A percentile compares a stretch with the other conserved stretches of the same genome.
Conservation (phyloP, 208 protist genomes). For the Acanthamoeba lenticulata region DNA sequence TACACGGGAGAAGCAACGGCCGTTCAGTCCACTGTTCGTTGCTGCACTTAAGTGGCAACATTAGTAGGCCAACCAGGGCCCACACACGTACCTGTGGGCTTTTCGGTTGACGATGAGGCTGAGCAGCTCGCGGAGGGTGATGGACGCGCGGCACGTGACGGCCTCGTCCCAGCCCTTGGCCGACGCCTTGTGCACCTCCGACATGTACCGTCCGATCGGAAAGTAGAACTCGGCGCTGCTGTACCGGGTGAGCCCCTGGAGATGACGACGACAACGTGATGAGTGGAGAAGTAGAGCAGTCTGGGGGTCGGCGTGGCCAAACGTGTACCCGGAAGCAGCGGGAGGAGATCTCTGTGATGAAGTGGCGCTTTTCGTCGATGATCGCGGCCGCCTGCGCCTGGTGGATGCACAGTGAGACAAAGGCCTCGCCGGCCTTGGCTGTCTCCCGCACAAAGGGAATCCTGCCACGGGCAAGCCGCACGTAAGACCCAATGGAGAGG, state of each 20-base stretch:
- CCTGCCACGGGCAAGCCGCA: neutral
- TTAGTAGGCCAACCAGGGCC: neutral
- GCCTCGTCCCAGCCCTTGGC: neutral
- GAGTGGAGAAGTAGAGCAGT: too few relatives aligned
- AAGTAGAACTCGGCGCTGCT: conserved; percentile 46
- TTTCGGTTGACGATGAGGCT: neutral
- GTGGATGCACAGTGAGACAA: conserved; percentile 63
- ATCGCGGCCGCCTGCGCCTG: conserved; percentile 31
- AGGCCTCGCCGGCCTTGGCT: neutral
- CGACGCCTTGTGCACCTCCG: neutral
- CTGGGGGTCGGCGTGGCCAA: too few relatives aligned
- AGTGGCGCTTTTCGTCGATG: conserved; percentile 43
- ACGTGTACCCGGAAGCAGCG: conserved; percentile 30
- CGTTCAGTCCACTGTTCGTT: neutral
- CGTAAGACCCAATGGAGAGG: neutral
- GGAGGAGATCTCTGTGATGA: conserved; percentile 15
- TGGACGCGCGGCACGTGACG: neutral
- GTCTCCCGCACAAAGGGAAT: neutral
- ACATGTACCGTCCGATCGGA: neutral
- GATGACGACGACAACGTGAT: too few relatives aligned
- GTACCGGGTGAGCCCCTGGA: neutral
- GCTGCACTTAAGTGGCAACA: neutral
- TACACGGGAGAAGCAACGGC: neutral
- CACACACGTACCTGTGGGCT: conserved; percentile 52
- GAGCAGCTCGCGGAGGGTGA: conserved; percentile 30